Conservation (phyloP, 73 alveolate genomes). For the Paramecium biaurelia region DNA sequence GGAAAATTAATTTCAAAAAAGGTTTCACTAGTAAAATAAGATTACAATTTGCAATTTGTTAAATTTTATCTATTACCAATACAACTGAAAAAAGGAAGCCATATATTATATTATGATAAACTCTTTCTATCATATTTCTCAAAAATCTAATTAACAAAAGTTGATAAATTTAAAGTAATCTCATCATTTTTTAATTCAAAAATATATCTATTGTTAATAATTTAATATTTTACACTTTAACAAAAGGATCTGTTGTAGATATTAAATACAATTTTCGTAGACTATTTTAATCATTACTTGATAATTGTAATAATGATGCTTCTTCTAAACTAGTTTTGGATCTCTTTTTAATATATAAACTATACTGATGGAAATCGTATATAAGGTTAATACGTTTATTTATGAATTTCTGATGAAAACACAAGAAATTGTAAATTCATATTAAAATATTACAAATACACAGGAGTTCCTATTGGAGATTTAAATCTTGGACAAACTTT, state of each 20-base stretch:
- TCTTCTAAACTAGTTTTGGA: not conserved
- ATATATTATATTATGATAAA: not conserved
- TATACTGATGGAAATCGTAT: not conserved
- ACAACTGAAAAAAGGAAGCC: conserved; percentile 14
- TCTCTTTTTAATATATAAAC: not conserved
- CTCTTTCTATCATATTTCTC: conserved; percentile 13
- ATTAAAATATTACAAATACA: not conserved
- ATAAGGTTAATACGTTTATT: not conserved
- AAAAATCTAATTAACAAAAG: not conserved
- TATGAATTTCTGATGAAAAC: conserved; percentile 10
- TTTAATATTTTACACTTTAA: not conserved
- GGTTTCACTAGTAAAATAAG: conserved; percentile 5
- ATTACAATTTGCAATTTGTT: not conserved
- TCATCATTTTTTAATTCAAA: not conserved
- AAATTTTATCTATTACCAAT: not conserved
- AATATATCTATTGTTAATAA: not conserved
- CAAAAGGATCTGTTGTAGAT: conserved; percentile 22
- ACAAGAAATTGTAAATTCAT: not conserved
- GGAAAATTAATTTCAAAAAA: not conserved
- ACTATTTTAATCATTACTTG: not conserved
- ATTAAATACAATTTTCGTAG: not conserved
- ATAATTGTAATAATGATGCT: not conserved
- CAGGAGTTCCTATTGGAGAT: not conserved
- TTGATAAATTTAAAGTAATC: not conserved
- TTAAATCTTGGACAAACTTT: not conserved